Evolutionary conservation across 306 rosid species (phyloP), one percentile per base, ranked within the genome.

Genomic region (Styphnolobium japonicum): DNA sequence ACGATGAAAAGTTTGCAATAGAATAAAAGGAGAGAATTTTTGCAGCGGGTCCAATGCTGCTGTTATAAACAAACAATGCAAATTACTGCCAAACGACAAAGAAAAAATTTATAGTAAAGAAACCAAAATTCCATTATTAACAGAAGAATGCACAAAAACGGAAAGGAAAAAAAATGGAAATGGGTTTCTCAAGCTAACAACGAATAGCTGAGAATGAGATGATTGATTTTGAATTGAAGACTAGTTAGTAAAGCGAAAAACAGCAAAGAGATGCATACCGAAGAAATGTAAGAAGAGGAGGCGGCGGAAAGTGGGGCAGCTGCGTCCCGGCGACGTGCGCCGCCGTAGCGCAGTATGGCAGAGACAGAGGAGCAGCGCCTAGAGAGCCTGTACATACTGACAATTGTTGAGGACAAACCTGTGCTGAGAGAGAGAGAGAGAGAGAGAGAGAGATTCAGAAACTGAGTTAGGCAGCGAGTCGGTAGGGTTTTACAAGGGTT

Each of bases 401-500:
- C 11, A 62, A 67, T 43, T 62, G 15, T 5, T 75, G 15, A 49
- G 2, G 43, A 40, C 16, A 6, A 16, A n/a, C n/a, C n/a, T n/a
- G n/a, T n/a, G n/a, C n/a, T n/a, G 61, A 42, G 39, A 33, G 36
- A 29, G 16, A 21, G 10, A 19, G 37, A 66, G 71, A 52, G 34
- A 27, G 52, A 2, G n/a, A 9, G 25, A 2, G 45, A 21, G 12
- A 31, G 56, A 27, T 25, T 56, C 75, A 42, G 37, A 14, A 55
- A 43, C 5, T 25, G 37, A 22, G 51, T 16, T 80, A 8, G 16
- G 31, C 12, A 33, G 36, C n/a, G 72, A 52, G 23, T 0, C 4
- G 16, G 79, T 84, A 81, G 96, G 97, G 97, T 84, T 92, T 90
- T 80, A 87, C 92, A 46, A 87, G 86, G 98, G 36, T 84, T 88